Conservation (phyloP, 2,329 filamentous ascomycete species). For the Trichoderma arundinaceum region DNA sequence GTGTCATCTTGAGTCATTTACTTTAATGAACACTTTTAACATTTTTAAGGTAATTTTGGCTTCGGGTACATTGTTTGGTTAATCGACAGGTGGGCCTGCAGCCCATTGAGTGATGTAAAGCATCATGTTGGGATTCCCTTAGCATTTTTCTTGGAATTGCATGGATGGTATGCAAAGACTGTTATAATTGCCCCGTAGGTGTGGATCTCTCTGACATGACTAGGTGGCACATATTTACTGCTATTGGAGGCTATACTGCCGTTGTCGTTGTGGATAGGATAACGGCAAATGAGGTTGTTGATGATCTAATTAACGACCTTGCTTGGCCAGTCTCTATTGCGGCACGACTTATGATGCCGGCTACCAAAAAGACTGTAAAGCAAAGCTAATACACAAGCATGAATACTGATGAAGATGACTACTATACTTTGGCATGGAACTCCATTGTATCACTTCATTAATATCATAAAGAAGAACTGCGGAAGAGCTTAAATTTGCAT, state of each 20-base stretch:
- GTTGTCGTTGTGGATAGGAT: constrained; percentile 48
- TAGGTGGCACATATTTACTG: constrained; percentile 52
- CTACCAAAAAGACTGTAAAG: too few relatives aligned
- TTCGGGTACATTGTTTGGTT: constrained; percentile 50
- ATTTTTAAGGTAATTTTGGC: constrained; percentile 38
- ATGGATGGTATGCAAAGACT: constrained; percentile 47
- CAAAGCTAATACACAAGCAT: too few relatives aligned
- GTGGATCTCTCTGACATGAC: background rate
- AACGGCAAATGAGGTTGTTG: constrained; percentile 42
- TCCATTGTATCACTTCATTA: too few relatives aligned
- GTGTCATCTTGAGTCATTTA: too few relatives aligned
- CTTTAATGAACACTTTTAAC: too few relatives aligned
- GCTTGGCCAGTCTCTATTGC: constrained; percentile 46
- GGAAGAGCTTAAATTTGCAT: too few relatives aligned
- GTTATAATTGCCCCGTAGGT: background rate
- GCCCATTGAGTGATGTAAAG: constrained; percentile 38
- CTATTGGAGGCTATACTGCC: constrained; percentile 49
- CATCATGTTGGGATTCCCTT: constrained; percentile 44
- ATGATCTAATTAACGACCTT: constrained; percentile 40
- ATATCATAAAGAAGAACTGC: too few relatives aligned
- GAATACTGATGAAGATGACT: too few relatives aligned
- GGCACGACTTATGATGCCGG: constrained; percentile 10
- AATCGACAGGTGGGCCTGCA: constrained; percentile 47
- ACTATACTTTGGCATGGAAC: too few relatives aligned
- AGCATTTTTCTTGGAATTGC: constrained; percentile 49